Evolutionary conservation across 371 early-diverging fungal species (phyloP), one percentile per base, ranked within the genome.

Genomic region (Apophysomyces elegans): DNA sequence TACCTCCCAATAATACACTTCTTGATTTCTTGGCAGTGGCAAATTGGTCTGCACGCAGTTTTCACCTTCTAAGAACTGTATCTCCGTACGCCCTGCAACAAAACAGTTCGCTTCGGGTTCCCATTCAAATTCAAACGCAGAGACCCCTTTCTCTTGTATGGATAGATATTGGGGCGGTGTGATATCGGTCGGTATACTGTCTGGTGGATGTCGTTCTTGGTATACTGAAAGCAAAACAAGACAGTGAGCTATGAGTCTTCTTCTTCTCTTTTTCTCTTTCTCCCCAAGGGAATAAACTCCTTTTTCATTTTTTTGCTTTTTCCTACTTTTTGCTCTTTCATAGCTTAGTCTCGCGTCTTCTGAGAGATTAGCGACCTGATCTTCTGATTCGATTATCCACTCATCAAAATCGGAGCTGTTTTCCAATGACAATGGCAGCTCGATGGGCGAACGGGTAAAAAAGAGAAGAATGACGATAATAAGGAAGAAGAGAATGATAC

Each of bases 111-210:
- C 75, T 37, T 86, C 86, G 56, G 86, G 83, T 13, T 91, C 87
- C 54, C 88, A 84, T 58, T 87, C 91, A 81, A 93, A 91, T 71
- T 92, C 89, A 90, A 92, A 93, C 12, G 94, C 94, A 43, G 87
- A 87, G 1, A 93, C 93, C 58, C 94, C 94, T 74, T 91, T 91
- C 70, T 93, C 94, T 70, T 89, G 89, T 59, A 93, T 92, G n/a
- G 86, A 84, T 16, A 84, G 68, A 45, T 81, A 73, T 61, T 89
- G 89, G 7, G 88, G 84, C 47, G 82, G 75, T 7, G 88, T 88
- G 56, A 90, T 86, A 59, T 87, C 86, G 0, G 89, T 89, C 32
- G 88, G 83, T 21, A 88, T 70, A 54, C 85, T 82, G 61, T 84
- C 79, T 4, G 88, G 88, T 9, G 91, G 89, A 67, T 88, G 77